Base-by-base conservation (phyloP, 306 rosid species). In the Crataegus laevigata region DNA sequence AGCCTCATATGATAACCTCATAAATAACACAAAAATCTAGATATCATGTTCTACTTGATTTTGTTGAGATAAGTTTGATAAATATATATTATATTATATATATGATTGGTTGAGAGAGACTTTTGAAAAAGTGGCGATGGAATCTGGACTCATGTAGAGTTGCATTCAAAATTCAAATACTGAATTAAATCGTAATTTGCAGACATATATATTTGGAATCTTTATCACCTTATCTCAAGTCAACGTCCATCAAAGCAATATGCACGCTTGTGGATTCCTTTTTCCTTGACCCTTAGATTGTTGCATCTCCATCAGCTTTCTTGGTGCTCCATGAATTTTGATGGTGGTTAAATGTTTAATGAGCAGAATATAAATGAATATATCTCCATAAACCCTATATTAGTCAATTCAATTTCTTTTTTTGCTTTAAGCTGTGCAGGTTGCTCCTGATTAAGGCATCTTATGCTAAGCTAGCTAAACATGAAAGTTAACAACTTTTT, bases 91-190 rank as follows among this genome's bases (percentile, higher is more conserved):
- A 18, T 21, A 47, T 47, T 14, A 4, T 14, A 19, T 11, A 22
- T 73, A 82, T 77, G 43, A 77, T 82, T 77, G 79, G 69, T 3
- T 82, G 77, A 73, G 81, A 68, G 69, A 21, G 79, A 82, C 85
- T 40, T 73, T 45, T 3, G 55, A 43, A 29, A 81, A 73, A 58
- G 79, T 55, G 55, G 12, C 7, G 58, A n/a, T 17, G n/a, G 82
- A 73, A 82, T 82, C 79, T 73, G 55, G 73, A 42, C 77, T 71
- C 38, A 17, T 29, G 30, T 32, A 5, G 36, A 32, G 36, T 73
- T 77, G 30, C 42, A 10, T 28, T 61, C 43, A 22, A 11, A 55
- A 66, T 74, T 29, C 42, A 62, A 28, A 30, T 17, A 62, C n/a
- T 17, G 8, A 17, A 62, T 62, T 62, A 60, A 25, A 25, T 62